phyloP scores from a whole-genome alignment of 192 early-diverging fungal genomes.

The Physocladia obscura region DNA sequence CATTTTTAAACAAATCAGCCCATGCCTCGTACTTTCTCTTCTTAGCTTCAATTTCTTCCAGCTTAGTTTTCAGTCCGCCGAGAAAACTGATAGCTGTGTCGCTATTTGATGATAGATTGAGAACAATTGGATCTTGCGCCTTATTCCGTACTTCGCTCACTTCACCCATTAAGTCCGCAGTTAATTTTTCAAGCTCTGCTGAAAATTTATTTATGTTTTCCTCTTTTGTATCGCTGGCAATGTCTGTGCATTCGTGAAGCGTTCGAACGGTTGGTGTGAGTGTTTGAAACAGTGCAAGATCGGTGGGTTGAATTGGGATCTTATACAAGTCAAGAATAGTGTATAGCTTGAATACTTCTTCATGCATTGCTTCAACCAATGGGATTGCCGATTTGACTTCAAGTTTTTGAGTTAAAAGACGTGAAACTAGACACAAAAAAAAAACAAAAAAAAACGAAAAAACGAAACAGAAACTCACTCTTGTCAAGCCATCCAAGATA shows the following conservation, averaged over 20 bases:
- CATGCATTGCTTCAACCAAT: slow-evolving; percentile 45
- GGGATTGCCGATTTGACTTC: slow-evolving; percentile 48
- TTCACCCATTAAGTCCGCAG: slow-evolving; percentile 51
- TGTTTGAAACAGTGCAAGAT: slow-evolving; percentile 61
- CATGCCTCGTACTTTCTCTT: slow-evolving; percentile 52
- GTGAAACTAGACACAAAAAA: neutral
- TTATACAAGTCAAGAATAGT: slow-evolving; percentile 50
- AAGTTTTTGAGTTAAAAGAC: slow-evolving; percentile 4
- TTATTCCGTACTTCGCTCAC: slow-evolving; percentile 56
- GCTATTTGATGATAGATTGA: slow-evolving; percentile 47
- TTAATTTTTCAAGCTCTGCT: slow-evolving; percentile 48
- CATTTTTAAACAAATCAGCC: slow-evolving; percentile 55
- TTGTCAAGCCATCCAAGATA: slow-evolving; percentile 62
- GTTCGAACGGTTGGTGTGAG: slow-evolving; percentile 55
- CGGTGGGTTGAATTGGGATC: slow-evolving; percentile 57
- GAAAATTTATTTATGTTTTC: slow-evolving; percentile 58
- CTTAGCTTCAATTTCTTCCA: slow-evolving; percentile 43
- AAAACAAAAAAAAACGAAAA: slow-evolving; percentile 12
- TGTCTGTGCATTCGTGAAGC: slow-evolving; percentile 56
- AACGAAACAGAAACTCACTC: slow-evolving; percentile 32
- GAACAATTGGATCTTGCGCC: slow-evolving; percentile 63
- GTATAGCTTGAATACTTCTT: slow-evolving; percentile 53
- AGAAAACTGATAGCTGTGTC: slow-evolving; percentile 55
- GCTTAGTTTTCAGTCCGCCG: slow-evolving; percentile 41
- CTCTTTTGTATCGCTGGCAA: slow-evolving; percentile 59